A percentile compares a stretch with the other conserved stretches of the same genome.
Conservation (phyloP, 2,329 filamentous ascomycete genomes). For the Fusarium vanettenii region DNA sequence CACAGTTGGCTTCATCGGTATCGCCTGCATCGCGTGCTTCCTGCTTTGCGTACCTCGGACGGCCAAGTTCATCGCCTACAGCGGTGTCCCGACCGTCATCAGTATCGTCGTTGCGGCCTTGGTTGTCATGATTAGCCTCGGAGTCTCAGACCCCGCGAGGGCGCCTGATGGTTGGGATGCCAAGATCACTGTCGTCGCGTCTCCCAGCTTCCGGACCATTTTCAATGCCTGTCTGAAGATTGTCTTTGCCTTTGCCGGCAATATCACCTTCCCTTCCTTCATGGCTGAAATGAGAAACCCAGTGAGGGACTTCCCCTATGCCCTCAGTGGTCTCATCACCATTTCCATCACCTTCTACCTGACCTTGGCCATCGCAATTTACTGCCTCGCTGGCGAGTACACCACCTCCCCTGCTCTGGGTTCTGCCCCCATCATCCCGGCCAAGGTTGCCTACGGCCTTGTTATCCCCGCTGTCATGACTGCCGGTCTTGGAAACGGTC, state of each 20-base stretch:
- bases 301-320: slow-evolving; percentile 21
- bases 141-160: not conserved
- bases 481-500: slow-evolving; percentile 25
- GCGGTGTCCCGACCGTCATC: not conserved
- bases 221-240: slow-evolving; percentile 20
- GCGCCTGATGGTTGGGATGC: slow-evolving; percentile 4
- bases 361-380: slow-evolving; percentile 19
- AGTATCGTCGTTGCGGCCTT: slow-evolving; percentile 4
- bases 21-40: not conserved
- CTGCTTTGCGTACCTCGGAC: not conserved
- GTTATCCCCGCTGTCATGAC: slow-evolving; percentile 29
- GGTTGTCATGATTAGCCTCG: slow-evolving; percentile 13
- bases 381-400: slow-evolving; percentile 27
- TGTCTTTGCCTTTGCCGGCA: slow-evolving; percentile 29
- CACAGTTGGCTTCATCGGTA: not conserved
- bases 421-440: slow-evolving; percentile 16
- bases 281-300: slow-evolving; percentile 35
- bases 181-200: slow-evolving; percentile 6
- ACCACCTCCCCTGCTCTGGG: slow-evolving; percentile 26
- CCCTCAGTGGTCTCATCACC: slow-evolving; percentile 12
- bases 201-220: slow-evolving; percentile 11
- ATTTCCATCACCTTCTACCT: slow-evolving; percentile 24
- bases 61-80: slow-evolving; percentile 5
- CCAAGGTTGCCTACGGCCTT: slow-evolving; percentile 34
- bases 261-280: slow-evolving; percentile 28